A percentile compares a stretch with the other conserved stretches of the same genome.
Evolutionary conservation across 441 rosid species (phyloP).

Genomic region (Rhodomyrtus psidioides): DNA sequence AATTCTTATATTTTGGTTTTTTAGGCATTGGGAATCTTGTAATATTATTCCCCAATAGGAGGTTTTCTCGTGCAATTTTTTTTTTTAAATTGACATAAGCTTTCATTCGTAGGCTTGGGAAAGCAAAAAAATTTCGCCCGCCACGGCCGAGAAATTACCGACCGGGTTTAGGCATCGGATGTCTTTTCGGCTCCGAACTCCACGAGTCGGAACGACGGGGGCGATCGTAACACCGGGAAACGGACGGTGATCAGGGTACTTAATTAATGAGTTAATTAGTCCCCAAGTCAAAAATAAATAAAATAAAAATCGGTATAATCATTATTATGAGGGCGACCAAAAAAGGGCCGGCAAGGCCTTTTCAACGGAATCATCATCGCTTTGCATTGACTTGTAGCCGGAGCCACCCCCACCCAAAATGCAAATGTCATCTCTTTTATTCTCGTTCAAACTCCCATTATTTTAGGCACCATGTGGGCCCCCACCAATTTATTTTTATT

Average conservation of each 20-base stretch:
- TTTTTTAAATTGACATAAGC: neutral
- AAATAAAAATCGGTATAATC: neutral
- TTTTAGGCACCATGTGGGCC: neutral
- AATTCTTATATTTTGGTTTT: neutral
- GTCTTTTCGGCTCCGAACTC: too few species aligned
- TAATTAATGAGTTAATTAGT: neutral
- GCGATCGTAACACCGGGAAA: too few species aligned
- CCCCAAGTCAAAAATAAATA: neutral
- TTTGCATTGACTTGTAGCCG: neutral
- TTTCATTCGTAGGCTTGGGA: rapidly evolving
- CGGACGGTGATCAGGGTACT: neutral
- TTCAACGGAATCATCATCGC: neutral
- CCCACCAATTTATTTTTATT: neutral
- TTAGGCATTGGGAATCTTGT: neutral
- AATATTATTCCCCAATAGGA: neutral
- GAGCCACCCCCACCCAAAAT: neutral
- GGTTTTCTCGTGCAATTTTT: neutral
- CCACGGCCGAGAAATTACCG: neutral
- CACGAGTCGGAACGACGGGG: too few species aligned
- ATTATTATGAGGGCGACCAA: neutral
- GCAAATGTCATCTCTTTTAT: neutral
- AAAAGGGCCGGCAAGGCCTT: neutral
- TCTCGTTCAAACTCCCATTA: neutral
- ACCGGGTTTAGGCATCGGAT: too few species aligned
- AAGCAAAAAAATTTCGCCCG: rapidly evolving